Evolutionary conservation across 225 moss, liverwort and hornwort species (phyloP).

Genomic region (Takakia lepidozioides): DNA sequence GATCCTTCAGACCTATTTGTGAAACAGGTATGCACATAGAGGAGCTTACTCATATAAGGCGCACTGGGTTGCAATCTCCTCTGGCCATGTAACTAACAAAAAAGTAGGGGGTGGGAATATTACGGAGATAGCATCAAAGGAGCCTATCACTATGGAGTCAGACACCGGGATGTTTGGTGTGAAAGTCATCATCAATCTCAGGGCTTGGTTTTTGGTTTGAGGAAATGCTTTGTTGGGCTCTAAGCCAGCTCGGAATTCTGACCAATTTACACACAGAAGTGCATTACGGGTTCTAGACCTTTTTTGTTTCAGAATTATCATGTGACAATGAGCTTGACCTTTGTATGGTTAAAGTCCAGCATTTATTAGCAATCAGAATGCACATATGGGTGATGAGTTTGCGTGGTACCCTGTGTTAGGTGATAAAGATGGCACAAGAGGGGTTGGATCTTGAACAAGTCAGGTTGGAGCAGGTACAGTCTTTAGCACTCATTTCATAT

Average conservation of each 20-base stretch:
- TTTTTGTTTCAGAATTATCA: no score
- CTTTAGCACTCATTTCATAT: background rate
- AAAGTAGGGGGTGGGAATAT: no score
- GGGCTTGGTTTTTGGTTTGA: no score
- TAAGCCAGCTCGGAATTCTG: no score
- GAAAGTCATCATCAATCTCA: no score
- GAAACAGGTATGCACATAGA: conserved; percentile 51
- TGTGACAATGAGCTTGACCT: background rate
- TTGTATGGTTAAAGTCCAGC: background rate
- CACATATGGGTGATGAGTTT: conserved; percentile 6
- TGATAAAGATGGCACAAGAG: conserved; percentile 48
- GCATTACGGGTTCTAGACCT: no score
- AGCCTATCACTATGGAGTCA: background rate
- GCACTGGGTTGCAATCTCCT: background rate
- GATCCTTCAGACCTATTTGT: conserved; percentile 80
- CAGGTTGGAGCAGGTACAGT: conserved; percentile 77
- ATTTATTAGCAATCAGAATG: conserved; percentile 4
- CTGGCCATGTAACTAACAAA: background rate
- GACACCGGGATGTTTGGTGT: background rate
- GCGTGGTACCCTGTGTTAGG: conserved; percentile 30
- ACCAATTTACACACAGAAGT: no score
- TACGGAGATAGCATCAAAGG: background rate
- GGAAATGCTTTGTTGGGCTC: no score
- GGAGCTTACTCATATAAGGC: background rate
- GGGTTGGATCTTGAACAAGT: conserved; percentile 74